phyloP scores from a whole-genome alignment of 257 asterid species.

The Echites panduratus region DNA sequence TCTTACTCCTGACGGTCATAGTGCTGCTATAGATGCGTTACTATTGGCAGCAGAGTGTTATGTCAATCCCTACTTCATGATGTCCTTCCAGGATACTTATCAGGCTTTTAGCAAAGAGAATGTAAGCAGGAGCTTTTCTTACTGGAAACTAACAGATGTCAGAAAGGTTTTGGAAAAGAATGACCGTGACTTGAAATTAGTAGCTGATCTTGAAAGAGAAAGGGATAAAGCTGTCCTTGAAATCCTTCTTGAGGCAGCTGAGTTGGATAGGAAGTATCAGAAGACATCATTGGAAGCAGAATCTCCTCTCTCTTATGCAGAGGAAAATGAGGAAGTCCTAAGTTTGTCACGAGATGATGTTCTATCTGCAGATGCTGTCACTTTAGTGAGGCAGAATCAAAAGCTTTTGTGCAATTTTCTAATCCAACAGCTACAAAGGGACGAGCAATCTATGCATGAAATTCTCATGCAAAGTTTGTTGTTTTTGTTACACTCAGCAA shows the following conservation, averaged over 20 bases:
- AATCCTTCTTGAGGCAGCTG: conserved; percentile 88
- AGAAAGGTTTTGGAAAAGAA: conserved; percentile 34
- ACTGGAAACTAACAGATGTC: conserved; percentile 43
- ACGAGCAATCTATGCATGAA: conserved; percentile 66
- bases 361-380: conserved; percentile 77
- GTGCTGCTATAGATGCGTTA: conserved; percentile 75
- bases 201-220: conserved; percentile 78
- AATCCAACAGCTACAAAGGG: conserved; percentile 55
- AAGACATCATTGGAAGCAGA: conserved; percentile 35
- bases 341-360: conserved; percentile 48
- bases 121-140: conserved; percentile 27
- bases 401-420: conserved; percentile 65
- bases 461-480: conserved; percentile 84
- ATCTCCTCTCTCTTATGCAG: conserved; percentile 31
- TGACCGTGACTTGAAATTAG: conserved; percentile 50
- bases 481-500: conserved; percentile 85
- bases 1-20: conserved; percentile 65
- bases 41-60: conserved; percentile 94
- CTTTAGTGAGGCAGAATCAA: conserved; percentile 89
- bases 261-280: conserved; percentile 56
- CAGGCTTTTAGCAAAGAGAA: conserved; percentile 29
- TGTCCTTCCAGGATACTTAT: conserved; percentile 42
- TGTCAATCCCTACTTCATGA: conserved; percentile 79
- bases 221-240: conserved; percentile 92
- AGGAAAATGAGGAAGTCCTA: conserved; percentile 46